Conservation (phyloP, 2,329 filamentous ascomycete genomes). For the Ramichloridium luteum region DNA sequence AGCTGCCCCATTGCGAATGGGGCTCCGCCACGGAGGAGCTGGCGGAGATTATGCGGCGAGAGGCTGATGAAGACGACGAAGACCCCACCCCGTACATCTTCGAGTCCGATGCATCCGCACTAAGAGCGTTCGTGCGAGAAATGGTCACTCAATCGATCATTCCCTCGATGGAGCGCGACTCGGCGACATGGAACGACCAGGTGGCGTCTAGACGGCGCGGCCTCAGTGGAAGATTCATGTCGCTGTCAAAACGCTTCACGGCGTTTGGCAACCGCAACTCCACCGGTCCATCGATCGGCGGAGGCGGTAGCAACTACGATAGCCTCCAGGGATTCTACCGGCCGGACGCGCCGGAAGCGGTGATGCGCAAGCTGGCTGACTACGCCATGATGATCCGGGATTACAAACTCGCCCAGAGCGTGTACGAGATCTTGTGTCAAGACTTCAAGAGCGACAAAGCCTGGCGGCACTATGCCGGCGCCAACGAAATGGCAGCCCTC, state of each 20-base stretch:
- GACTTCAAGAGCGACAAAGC: slow-evolving; percentile 95
- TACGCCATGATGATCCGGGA: slow-evolving; percentile 96
- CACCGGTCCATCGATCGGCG: slow-evolving; percentile 36
- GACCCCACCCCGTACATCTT: slow-evolving; percentile 70
- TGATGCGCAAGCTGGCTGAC: slow-evolving; percentile 86
- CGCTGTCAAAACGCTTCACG: slow-evolving; percentile 78
- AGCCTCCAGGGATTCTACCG: slow-evolving; percentile 65
- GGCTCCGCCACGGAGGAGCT: slow-evolving; percentile 78
- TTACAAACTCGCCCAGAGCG: slow-evolving; percentile 83
- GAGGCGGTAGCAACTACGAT: slow-evolving; percentile 61
- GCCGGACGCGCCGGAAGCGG: slow-evolving; percentile 72
- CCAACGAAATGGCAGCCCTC: slow-evolving; percentile 88
- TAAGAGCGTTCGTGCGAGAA: slow-evolving; percentile 81
- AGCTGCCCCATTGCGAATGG: slow-evolving; percentile 76
- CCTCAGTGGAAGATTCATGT: slow-evolving; percentile 86
- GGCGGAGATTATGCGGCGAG: slow-evolving; percentile 45
- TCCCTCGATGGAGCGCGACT: slow-evolving; percentile 87
- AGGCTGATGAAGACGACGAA: slow-evolving; percentile 54
- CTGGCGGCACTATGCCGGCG: slow-evolving; percentile 87
- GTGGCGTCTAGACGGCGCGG: slow-evolving; percentile 82
- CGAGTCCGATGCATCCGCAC: slow-evolving; percentile 79
- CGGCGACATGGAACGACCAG: slow-evolving; percentile 93
- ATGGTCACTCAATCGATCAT: slow-evolving; percentile 91
- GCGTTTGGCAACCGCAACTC: slow-evolving; percentile 59
- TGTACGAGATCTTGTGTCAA: slow-evolving; percentile 75